Evolutionary conservation across 2,329 filamentous ascomycete genomes (phyloP).

Genomic region (Sordariomycetes sp.): DNA sequence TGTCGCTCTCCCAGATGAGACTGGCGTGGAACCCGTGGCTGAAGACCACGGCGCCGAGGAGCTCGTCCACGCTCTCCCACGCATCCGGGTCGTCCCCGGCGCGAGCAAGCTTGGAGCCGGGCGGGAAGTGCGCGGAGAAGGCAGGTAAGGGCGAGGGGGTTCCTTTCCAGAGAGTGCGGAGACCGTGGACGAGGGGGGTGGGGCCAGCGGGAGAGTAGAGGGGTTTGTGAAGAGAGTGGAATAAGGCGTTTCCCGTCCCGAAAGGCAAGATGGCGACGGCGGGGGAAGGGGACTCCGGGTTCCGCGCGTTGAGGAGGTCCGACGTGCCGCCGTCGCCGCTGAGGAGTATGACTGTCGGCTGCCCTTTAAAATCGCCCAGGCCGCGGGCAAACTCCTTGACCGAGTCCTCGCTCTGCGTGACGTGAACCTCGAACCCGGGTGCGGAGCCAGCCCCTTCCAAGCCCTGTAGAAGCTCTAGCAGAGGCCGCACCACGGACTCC

Average conservation of each 20-base stretch:
- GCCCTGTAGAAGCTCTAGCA: slow-evolving; percentile 2
- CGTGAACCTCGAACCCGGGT: slow-evolving; percentile 38
- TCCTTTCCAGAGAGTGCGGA: slow-evolving; percentile 47
- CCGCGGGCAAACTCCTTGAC: slow-evolving; percentile 50
- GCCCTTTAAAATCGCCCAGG: slow-evolving; percentile 13
- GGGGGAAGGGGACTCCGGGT: slow-evolving; percentile 2
- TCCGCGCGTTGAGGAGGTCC: slow-evolving; percentile 62
- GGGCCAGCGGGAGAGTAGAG: slow-evolving; percentile 29
- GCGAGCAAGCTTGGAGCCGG: slow-evolving; percentile 39
- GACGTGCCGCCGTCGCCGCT: slow-evolving; percentile 82
- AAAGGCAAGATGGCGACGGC: slow-evolving; percentile 46
- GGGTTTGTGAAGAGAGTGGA: slow-evolving; percentile 51
- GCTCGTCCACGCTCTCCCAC: slow-evolving; percentile 17
- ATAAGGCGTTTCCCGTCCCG: slow-evolving; percentile 56
- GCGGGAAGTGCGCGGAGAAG: slow-evolving; percentile 52
- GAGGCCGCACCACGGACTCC: slow-evolving; percentile 3
- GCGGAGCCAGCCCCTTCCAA: slow-evolving; percentile 6
- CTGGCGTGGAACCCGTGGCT: slow-evolving; percentile 87
- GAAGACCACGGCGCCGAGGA: slow-evolving; percentile 72
- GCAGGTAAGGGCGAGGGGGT: slow-evolving; percentile 42
- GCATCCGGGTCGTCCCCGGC: slow-evolving; percentile 14
- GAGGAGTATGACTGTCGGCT: slow-evolving; percentile 57
- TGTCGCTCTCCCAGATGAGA: slow-evolving; percentile 86
- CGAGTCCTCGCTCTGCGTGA: slow-evolving; percentile 53
- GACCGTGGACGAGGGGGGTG: slow-evolving; percentile 33